A percentile compares a stretch with the other conserved stretches of the same genome.
Conservation (phyloP, 371 early-diverging fungal species). For the Nematocida sp. region DNA sequence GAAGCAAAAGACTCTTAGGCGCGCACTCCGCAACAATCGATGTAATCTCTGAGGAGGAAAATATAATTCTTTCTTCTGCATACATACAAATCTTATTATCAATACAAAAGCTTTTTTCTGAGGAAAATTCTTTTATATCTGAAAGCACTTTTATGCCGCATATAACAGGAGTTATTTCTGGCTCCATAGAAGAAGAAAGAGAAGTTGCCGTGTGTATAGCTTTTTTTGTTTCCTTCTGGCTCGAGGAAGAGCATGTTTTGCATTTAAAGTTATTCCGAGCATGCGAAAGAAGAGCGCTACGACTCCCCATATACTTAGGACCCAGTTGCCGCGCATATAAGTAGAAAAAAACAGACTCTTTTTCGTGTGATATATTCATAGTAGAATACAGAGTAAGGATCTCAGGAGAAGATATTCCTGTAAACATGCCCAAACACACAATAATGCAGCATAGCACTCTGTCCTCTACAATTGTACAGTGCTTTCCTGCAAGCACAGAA, state of each 20-base stretch:
- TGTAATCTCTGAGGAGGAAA: too few relatives aligned
- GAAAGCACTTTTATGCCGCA: too few relatives aligned
- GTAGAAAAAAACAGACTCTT: slow-evolving; percentile 29
- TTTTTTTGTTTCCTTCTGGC: neutral
- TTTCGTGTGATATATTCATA: slow-evolving; percentile 9
- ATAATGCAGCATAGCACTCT: slow-evolving; percentile 9
- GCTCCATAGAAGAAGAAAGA: neutral
- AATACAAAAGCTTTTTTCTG: too few relatives aligned
- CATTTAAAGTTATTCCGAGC: slow-evolving; percentile 11
- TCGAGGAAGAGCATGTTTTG: neutral
- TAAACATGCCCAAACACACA: neutral
- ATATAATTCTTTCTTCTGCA: too few relatives aligned
- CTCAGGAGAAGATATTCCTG: neutral
- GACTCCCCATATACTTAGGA: neutral
- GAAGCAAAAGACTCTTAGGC: too few relatives aligned
- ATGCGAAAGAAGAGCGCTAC: slow-evolving; percentile 17
- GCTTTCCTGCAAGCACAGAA: neutral
- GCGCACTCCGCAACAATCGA: too few relatives aligned
- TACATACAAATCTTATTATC: too few relatives aligned
- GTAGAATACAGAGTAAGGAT: slow-evolving; percentile 31
- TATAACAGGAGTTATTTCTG: too few relatives aligned
- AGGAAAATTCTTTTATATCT: too few relatives aligned
- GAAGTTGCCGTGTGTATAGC: slow-evolving; percentile 23
- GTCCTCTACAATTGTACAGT: slow-evolving; percentile 5
- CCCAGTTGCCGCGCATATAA: slow-evolving; percentile 23